A percentile compares a stretch with the other conserved stretches of the same genome.
Conservation (phyloP, 2,329 filamentous ascomycete genomes). For the Dryadomyces quercus-mongolicae region DNA sequence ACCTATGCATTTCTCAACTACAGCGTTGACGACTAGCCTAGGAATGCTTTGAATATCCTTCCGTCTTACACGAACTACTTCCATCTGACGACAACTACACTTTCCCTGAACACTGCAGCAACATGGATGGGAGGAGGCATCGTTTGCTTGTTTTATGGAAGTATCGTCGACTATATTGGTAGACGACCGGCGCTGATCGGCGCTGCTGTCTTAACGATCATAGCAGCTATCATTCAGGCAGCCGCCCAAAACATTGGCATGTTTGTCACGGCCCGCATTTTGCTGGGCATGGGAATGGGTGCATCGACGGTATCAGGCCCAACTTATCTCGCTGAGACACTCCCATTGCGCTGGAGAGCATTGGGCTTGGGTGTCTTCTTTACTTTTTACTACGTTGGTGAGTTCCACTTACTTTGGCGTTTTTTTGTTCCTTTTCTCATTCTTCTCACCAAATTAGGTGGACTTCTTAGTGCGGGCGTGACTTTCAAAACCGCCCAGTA, state of each 20-base stretch:
- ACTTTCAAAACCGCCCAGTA: slow-evolving; percentile 20
- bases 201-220: slow-evolving; percentile 5
- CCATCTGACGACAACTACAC: no score
- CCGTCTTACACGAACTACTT: no score
- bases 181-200: no score
- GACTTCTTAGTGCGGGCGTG: slow-evolving; percentile 33
- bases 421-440: no score
- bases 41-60: no score
- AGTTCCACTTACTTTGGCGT: no score
- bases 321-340: slow-evolving; percentile 6
- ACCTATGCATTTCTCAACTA: no score
- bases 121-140: no score
- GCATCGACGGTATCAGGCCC: slow-evolving; percentile 15
- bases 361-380: slow-evolving; percentile 35
- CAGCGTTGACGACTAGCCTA: no score
- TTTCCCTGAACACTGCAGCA: no score
- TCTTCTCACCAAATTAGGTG: slow-evolving; percentile 15
- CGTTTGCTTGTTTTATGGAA: no score
- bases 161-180: no score
- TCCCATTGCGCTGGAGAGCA: slow-evolving; percentile 1
- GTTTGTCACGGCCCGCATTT: slow-evolving; percentile 15
- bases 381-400: slow-evolving; percentile 16
- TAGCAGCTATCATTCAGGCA: slow-evolving; percentile 12
- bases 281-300: slow-evolving; percentile 25
- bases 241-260: slow-evolving; percentile 16